A percentile compares a stretch with the other conserved stretches of the same genome.
Evolutionary conservation across 805 yeast species (phyloP).

Genomic region (Kodamaea nitidulidarum): DNA sequence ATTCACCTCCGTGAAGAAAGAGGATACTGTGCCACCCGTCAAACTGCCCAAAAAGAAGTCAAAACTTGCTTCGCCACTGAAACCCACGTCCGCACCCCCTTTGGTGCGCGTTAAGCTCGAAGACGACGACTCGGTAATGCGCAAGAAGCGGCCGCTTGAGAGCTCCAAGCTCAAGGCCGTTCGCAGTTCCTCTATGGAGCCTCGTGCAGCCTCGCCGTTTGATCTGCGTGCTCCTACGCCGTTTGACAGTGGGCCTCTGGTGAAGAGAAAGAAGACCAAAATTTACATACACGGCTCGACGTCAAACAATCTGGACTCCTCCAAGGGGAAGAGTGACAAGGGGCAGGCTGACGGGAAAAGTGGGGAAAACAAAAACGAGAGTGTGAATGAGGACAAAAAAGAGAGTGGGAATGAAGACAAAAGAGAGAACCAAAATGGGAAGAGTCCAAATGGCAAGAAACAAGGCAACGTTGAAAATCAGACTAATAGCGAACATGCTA

Average conservation of each 20-base stretch:
- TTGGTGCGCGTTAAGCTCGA: background rate
- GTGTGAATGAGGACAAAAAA: background rate
- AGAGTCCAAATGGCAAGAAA: background rate
- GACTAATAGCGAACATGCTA: background rate
- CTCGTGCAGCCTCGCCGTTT: constrained; percentile 1
- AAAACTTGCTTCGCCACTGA: background rate
- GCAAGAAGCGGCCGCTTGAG: constrained; percentile 3
- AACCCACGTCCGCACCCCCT: constrained; percentile 4
- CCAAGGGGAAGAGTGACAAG: background rate
- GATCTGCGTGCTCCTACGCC: constrained; percentile 17
- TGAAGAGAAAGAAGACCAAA: constrained; percentile 24
- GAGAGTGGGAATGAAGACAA: constrained; percentile 1
- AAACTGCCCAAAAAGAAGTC: background rate
- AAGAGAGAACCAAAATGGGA: background rate
- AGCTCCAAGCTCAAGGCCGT: constrained; percentile 4
- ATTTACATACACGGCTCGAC: constrained; percentile 22
- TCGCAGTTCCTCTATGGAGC: constrained; percentile 13
- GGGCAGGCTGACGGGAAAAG: constrained; percentile 6
- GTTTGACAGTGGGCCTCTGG: constrained; percentile 11
- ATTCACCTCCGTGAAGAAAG: constrained; percentile 16
- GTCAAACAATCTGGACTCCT: constrained; percentile 5
- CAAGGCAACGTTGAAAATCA: background rate
- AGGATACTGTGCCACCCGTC: background rate
- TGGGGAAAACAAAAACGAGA: constrained; percentile 1
- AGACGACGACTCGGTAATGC: background rate